These are phyloP conservation scores for Cercospora zeina DNA, from an alignment of 2,329 filamentous ascomycete species.

Conservation along the genomic window DNA sequence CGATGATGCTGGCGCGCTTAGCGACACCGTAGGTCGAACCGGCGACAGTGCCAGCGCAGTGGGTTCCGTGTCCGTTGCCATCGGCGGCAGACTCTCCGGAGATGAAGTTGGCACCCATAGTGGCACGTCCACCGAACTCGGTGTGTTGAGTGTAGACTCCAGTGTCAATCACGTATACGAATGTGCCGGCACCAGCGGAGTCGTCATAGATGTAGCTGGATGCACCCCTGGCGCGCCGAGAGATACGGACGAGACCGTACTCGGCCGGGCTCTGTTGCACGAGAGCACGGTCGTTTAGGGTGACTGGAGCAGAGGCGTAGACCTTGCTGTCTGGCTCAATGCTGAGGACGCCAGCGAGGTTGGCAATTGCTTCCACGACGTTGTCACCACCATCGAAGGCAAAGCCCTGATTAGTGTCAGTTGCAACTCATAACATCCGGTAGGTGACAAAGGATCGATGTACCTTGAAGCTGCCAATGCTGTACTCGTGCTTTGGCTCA, in stretches of 20 bases:
- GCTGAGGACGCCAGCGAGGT: conserved; percentile 40
- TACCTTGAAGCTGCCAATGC: conserved; percentile 15
- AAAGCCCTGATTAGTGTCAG: conserved; percentile 44
- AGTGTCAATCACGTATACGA: conserved; percentile 34
- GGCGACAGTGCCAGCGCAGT: conserved; percentile 85
- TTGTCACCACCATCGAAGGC: conserved; percentile 41
- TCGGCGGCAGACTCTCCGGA: conserved; percentile 42
- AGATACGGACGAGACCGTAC: conserved; percentile 32
- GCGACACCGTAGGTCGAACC: conserved; percentile 54
- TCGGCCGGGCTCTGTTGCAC: conserved; percentile 27
- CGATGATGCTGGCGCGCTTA: conserved; percentile 48
- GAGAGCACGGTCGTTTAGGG: conserved; percentile 21
- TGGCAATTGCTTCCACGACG: conserved; percentile 37
- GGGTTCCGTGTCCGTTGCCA: conserved; percentile 63
- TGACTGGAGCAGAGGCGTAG: conserved; percentile 34
- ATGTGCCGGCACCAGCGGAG: conserved; percentile 22
- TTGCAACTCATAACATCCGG: conserved; percentile 29
- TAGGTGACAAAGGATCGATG: background rate
- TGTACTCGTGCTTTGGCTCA: conserved; percentile 23
- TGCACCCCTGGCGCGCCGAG: conserved; percentile 28
- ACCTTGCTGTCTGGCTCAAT: conserved; percentile 46
- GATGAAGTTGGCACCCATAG: conserved; percentile 28
- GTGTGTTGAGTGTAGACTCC: conserved; percentile 33
- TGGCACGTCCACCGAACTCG: conserved; percentile 44
- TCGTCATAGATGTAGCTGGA: conserved; percentile 31